Evolutionary conservation across 108 stramenopile species (phyloP), one percentile per base, ranked within the genome.

Genomic region (Nannochloropsis gaditana): DNA sequence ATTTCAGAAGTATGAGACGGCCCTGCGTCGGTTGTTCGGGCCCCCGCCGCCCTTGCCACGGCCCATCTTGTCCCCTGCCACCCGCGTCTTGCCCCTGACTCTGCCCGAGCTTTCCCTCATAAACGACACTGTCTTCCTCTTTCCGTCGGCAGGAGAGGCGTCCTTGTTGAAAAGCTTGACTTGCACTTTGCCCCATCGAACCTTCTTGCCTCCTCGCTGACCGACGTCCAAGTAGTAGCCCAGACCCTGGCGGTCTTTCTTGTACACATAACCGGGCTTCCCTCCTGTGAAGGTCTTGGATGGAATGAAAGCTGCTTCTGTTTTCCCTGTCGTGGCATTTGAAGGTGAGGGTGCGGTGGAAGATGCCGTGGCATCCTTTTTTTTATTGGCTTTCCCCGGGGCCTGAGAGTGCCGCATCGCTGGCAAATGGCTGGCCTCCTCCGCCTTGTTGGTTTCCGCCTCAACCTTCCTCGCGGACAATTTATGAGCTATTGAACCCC

Each of bases 141-240:
- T 73, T 15, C 59, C 59, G 59, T 73, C 59, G 4, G 59, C 59
- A n/a, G 59, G 59, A n/a, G 59, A 73, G n/a, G 59, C 59, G 59
- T 73, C 2, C 59, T 73, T 73, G 59, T 73, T 73, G 8, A 73
- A 73, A n/a, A 73, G 59, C 8, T 73, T 73, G 59, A 73, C 59
- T 6, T 73, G 59, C 19, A 73, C 59, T n/a, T 73, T 73, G 59
- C 59, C 59, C 59, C 82, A 82, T 21, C 45, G 82, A 15, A 45
- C 82, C 82, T 73, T 73, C 59, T 73, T 73, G n/a, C 59, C 59
- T 73, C 59, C 59, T 73, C 59, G 59, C 43, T 88, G 87, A 21
- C 87, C 87, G 45, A 44, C 43, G 85, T 91, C 90, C 1, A 86
- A 11, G 87, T 91, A 91, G 83, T 91, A 91, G 81, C 90, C 90